Evolutionary conservation across 345 rosid genomes (phyloP), one percentile per base, ranked within the genome.

Genomic region (Aethionema arabicum): DNA sequence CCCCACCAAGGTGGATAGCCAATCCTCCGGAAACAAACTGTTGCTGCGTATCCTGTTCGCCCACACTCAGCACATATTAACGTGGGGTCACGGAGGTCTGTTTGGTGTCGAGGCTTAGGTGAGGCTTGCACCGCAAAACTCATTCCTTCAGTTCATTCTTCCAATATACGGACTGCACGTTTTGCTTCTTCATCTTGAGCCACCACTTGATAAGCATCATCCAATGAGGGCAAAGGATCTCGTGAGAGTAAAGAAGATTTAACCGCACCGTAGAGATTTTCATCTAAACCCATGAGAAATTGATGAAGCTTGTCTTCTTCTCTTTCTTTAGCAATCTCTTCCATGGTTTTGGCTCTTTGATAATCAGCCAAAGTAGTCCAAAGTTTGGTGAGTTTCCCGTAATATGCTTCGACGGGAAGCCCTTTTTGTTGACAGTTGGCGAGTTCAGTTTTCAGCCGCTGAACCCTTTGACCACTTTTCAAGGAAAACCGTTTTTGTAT

Each of bases 391-490:
- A 21, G n/a, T 4, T 21, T 21, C 0, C 32, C 32, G 1, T 21
- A 47, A 3, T 47, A 47, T 1, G 52, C 5, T 10, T 47, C 32
- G 9, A 47, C 5, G 0, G 52, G 6, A 7, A 10, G 6, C 0
- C 52, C 32, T 27, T 47, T 27, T 3, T 21, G 32, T 0, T 3
- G 32, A 47, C 52, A 47, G 3, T 8, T 47, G 0, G 52, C 32
- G 1, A 47, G 5, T 2, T 47, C 11, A 1, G 52, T 6, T 21
- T 47, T 47, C 8, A 47, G 32, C 1, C 32, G 32, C 11, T 47
- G 52, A 8, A 47, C 52, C 2, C 13, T 5, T 8, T 47, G 52
- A 2, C 52, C 31, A 88, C 27, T 21, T 21, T 21, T 21, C 2
- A 21, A 2, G 2, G 27, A 21, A 2, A 21, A 21, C 27, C 27